Base-by-base conservation (phyloP, 1,284 basidiomycete species). In the Kwoniella shivajii region DNA sequence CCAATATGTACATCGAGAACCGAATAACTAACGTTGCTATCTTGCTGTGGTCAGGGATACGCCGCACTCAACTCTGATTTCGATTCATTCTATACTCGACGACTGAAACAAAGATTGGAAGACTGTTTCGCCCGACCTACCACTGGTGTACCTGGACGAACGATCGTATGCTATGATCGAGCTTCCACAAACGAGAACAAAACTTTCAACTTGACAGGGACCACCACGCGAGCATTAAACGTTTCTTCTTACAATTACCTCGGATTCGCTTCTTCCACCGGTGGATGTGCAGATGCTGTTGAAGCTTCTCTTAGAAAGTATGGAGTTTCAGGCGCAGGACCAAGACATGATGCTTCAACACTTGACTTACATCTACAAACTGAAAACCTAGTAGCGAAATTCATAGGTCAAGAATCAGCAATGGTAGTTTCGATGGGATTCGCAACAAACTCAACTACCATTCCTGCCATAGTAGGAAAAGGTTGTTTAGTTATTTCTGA, bases 221-320 rank as follows among this genome's bases (percentile, higher is more conserved):
- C 82, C 0, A 85, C 84, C 38, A 94, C 92, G 1, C 90, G 93
- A 55, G 89, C 88, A 0, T 86, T 99, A 69, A 99, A 99, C 78
- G 88, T 98, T 66, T 95, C 92, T 9, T 97, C 93, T 5, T 99
- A 99, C 83, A 99, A 99, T 80, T 99, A 99, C 75, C 90, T 99
- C 67, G 95, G 96, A 5, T 99, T 99, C 72, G 95, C 95, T 1
- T 92, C 97, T 76, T 90, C 89, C 26, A 85, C 86, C 14, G 95
- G 96, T 27, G 90, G 89, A 10, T 97, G 93, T 71, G 90, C 95
- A 2, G 94, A 98, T 71, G 90, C 89, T 0, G 93, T 93, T 16
- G 91, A 94, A 71, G 87, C 89, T 64, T 80, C 82, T 11, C 84
- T 96, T 69, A 82, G 81, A 56, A 84, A 86, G 6, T 93, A 91